Conservation (phyloP, 805 yeast genomes). For the Huiozyma naganishii region DNA sequence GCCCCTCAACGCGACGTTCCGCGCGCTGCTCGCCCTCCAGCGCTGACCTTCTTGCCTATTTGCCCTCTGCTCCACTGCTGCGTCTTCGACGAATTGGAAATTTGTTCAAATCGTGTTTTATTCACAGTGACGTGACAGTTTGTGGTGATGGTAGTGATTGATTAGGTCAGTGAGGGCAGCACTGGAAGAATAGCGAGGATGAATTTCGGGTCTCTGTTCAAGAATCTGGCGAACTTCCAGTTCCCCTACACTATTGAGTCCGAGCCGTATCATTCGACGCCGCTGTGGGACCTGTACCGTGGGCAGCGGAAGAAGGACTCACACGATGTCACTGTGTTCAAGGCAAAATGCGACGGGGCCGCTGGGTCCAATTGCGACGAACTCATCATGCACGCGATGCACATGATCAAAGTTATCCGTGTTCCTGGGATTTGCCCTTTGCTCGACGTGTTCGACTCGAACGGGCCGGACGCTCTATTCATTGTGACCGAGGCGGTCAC, state of each 20-base stretch:
- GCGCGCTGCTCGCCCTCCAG: neutral
- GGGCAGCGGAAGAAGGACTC: slow-evolving; percentile 23
- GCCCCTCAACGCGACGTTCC: slow-evolving; percentile 51
- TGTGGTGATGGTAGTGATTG: too few species aligned
- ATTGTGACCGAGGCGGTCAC: slow-evolving; percentile 21
- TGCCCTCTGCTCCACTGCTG: too few species aligned
- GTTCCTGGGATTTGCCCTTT: slow-evolving; percentile 25
- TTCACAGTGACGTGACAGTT: too few species aligned
- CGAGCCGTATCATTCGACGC: slow-evolving; percentile 13
- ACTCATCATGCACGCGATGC: slow-evolving; percentile 17
- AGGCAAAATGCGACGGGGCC: slow-evolving; percentile 8
- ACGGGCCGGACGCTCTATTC: slow-evolving; percentile 14
- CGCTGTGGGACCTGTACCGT: slow-evolving; percentile 20
- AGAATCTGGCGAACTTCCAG: slow-evolving; percentile 24
- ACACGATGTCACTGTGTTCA: slow-evolving; percentile 20
- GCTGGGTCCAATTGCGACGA: slow-evolving; percentile 2
- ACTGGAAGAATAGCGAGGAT: slow-evolving; percentile 4
- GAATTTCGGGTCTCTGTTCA: slow-evolving; percentile 25
- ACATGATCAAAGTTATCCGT: slow-evolving; percentile 18
- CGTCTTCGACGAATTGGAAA: too few species aligned
- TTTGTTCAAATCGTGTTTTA: too few species aligned
- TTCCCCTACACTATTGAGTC: slow-evolving; percentile 23
- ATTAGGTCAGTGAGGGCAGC: too few species aligned
- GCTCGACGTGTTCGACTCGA: slow-evolving; percentile 21
- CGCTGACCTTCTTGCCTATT: too few species aligned